Evolutionary conservation across 73 alveolate species (phyloP).

Genomic region (Tetrahymena thermophila): DNA sequence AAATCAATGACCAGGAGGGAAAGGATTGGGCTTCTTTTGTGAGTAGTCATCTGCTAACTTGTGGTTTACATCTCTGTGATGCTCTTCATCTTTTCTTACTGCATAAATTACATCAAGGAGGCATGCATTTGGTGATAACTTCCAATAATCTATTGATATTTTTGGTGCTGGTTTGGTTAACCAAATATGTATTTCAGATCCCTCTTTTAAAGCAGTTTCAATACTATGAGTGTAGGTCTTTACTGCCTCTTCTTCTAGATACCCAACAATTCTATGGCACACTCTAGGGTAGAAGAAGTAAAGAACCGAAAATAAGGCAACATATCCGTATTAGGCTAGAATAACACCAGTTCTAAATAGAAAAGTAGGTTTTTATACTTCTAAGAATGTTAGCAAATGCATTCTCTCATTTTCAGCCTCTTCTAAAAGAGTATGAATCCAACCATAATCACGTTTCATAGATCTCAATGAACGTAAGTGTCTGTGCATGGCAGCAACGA

Average conservation of each 20-base stretch:
- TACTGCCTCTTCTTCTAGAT: constrained; percentile 75
- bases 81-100: constrained; percentile 42
- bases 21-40: constrained; percentile 14
- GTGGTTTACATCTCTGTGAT: constrained; percentile 40
- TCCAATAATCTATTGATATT: constrained; percentile 63
- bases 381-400: constrained; percentile 53
- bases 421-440: constrained; percentile 60
- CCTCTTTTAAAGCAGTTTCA: constrained; percentile 8
- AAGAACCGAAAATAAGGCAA: constrained; percentile 40
- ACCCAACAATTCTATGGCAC: constrained; percentile 73
- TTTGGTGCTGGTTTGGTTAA: constrained; percentile 51
- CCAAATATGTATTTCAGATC: constrained; percentile 24
- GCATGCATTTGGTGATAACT: constrained; percentile 54
- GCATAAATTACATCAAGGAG: constrained; percentile 51
- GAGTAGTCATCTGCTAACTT: constrained; percentile 41
- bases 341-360: constrained; percentile 50
- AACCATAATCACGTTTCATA: constrained; percentile 61
- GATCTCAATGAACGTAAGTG: constrained; percentile 55
- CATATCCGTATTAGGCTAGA: constrained; percentile 53
- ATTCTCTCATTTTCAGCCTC: constrained; percentile 76
- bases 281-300: constrained; percentile 57
- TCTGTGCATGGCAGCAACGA: constrained; percentile 72
- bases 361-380: constrained; percentile 46
- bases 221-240: constrained; percentile 51
- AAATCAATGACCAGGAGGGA: constrained; percentile 44